Percentiles rank a stretch among this genome's conserved stretches.
Evolutionary conservation across 1,139 yeast genomes (phyloP).

Genomic region (Pneumocystis murina): DNA sequence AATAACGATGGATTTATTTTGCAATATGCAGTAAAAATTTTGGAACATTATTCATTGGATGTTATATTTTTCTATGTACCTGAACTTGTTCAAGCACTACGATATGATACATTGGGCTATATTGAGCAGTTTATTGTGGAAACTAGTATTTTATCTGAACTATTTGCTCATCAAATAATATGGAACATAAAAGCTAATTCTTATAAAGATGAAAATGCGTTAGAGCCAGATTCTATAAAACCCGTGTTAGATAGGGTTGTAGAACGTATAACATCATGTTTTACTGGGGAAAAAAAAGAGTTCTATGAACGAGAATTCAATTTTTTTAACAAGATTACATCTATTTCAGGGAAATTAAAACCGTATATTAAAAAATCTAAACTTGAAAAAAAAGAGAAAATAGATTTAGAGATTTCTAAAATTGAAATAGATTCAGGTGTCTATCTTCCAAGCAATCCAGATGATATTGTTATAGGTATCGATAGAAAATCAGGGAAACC

Average conservation of each 20-base stretch:
- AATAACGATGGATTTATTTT: constrained; percentile 51
- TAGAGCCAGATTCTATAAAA: constrained; percentile 65
- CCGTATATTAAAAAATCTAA: constrained; percentile 87
- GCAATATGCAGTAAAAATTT: constrained; percentile 81
- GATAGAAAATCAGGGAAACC: constrained; percentile 88
- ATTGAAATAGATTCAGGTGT: constrained; percentile 72
- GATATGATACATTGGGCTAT: constrained; percentile 71
- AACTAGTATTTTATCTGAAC: constrained; percentile 77
- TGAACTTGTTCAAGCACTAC: constrained; percentile 82
- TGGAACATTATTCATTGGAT: constrained; percentile 77
- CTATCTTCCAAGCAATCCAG: constrained; percentile 91
- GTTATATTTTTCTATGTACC: constrained; percentile 93
- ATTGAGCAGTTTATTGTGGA: constrained; percentile 80
- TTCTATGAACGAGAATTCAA: constrained; percentile 75
- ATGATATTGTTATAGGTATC: constrained; percentile 83
- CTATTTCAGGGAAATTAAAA: constrained; percentile 83
- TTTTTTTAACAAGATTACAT: constrained; percentile 82
- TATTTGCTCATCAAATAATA: constrained; percentile 92
- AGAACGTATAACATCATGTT: constrained; percentile 46
- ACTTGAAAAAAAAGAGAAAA: constrained; percentile 90
- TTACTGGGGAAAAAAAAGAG: constrained; percentile 42
- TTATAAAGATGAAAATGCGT: constrained; percentile 70
- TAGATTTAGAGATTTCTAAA: constrained; percentile 85
- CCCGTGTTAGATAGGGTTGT: constrained; percentile 69
- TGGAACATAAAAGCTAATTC: constrained; percentile 97